These are phyloP conservation scores for Xylaria palmicola DNA, from an alignment of 495 filamentous ascomycete genomes.

Conservation along the genomic window DNA sequence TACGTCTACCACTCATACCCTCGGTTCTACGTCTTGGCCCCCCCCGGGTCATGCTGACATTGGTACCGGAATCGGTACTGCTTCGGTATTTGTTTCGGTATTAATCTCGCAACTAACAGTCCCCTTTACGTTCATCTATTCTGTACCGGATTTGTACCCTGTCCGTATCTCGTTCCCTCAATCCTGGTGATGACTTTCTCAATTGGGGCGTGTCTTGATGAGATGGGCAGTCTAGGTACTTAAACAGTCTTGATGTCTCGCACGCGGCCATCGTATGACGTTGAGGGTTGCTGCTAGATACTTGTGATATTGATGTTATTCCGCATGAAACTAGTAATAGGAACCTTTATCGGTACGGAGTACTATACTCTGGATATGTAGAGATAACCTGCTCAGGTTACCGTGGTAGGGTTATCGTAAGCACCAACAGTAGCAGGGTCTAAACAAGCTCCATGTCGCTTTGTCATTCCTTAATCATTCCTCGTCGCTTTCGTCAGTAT, in stretches of 20 bases:
- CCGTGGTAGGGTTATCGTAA: background rate
- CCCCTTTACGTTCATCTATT: background rate
- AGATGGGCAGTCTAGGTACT: background rate
- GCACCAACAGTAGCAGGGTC: background rate
- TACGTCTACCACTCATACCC: background rate
- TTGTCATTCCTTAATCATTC: conserved; percentile 5
- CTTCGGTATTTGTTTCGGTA: conserved; percentile 1
- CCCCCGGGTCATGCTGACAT: background rate
- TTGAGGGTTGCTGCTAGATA: too few relatives aligned
- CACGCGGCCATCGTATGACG: background rate
- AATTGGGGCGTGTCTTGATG: background rate
- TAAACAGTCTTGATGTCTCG: too few relatives aligned
- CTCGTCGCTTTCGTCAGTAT: conserved; percentile 49
- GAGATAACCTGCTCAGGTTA: too few relatives aligned
- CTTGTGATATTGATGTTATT: too few relatives aligned
- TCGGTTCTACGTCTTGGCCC: background rate
- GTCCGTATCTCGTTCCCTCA: background rate
- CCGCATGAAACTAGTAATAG: too few relatives aligned
- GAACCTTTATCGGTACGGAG: too few relatives aligned
- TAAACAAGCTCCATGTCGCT: background rate
- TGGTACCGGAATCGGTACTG: conserved; percentile 4
- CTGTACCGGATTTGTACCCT: background rate
- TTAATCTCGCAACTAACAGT: background rate
- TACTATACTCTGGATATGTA: too few relatives aligned
- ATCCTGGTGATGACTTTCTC: background rate